Evolutionary conservation across 176 grass and related monocot species (phyloP).

Genomic region (Secale cereale): DNA sequence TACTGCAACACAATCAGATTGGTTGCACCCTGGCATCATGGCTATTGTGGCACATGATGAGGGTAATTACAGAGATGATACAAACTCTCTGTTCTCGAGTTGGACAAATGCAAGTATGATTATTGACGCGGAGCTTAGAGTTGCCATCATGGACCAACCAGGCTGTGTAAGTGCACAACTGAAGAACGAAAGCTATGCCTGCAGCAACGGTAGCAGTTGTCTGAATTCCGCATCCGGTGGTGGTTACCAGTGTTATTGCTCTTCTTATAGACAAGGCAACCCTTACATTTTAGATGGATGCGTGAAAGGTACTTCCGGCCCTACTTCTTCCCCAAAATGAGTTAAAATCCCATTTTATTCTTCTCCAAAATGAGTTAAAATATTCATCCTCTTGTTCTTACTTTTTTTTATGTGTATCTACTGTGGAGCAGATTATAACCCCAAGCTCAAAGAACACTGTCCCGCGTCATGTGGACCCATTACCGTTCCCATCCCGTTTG

Average conservation of each 20-base stretch:
- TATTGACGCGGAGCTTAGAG: rapidly evolving
- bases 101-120: background rate
- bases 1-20: background rate
- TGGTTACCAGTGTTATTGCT: background rate
- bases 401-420: too few relatives aligned
- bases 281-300: background rate
- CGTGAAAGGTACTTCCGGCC: background rate
- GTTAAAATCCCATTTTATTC: background rate
- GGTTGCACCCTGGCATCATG: background rate
- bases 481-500: too few relatives aligned
- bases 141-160: too few relatives aligned
- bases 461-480: too few relatives aligned
- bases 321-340: background rate
- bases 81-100: background rate
- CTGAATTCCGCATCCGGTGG: background rate
- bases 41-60: rapidly evolving
- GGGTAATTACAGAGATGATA: rapidly evolving
- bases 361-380: background rate
- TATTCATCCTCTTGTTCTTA: background rate
- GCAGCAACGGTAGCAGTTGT: background rate
- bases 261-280: background rate
- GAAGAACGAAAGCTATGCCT: background rate
- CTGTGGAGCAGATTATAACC: too few relatives aligned
- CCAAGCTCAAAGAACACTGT: too few relatives aligned
- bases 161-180: too few relatives aligned